These are phyloP conservation scores for Blakeslea trispora DNA, from an alignment of 371 early-diverging fungal genomes.

Conservation along the genomic window DNA sequence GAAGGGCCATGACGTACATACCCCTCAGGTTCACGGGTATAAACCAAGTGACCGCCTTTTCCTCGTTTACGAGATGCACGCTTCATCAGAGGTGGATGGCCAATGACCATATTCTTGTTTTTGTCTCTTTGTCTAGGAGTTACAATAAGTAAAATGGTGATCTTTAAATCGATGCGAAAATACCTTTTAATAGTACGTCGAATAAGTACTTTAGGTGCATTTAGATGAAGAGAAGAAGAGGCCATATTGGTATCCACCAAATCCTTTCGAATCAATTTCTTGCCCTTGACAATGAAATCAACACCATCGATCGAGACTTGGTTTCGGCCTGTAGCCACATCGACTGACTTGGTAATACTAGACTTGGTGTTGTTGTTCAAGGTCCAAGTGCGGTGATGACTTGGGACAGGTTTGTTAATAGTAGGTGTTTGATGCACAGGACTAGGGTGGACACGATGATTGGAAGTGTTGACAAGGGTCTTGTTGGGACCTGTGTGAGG, in stretches of 20 bases:
- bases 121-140: slow-evolving; percentile 12
- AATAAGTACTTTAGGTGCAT: slow-evolving; percentile 21
- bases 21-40: slow-evolving; percentile 41
- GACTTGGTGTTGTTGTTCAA: slow-evolving; percentile 14
- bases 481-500: too few relatives aligned
- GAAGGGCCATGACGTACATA: slow-evolving; percentile 40
- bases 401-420: too few relatives aligned
- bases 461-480: too few relatives aligned
- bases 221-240: slow-evolving; percentile 12
- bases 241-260: slow-evolving; percentile 16
- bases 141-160: too few relatives aligned
- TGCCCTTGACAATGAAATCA: slow-evolving; percentile 47
- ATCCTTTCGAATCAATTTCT: slow-evolving; percentile 42
- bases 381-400: slow-evolving; percentile 19
- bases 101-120: slow-evolving; percentile 28
- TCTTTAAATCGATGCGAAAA: too few relatives aligned
- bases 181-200: slow-evolving; percentile 26
- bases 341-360: slow-evolving; percentile 12
- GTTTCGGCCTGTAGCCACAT: slow-evolving; percentile 29
- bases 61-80: slow-evolving; percentile 24
- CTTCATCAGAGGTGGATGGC: slow-evolving; percentile 12
- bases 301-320: slow-evolving; percentile 47
- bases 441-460: too few relatives aligned
- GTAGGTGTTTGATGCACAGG: neutral
- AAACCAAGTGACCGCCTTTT: slow-evolving; percentile 46